Conservation (phyloP, 345 rosid genomes). For the Syzygium grande region DNA sequence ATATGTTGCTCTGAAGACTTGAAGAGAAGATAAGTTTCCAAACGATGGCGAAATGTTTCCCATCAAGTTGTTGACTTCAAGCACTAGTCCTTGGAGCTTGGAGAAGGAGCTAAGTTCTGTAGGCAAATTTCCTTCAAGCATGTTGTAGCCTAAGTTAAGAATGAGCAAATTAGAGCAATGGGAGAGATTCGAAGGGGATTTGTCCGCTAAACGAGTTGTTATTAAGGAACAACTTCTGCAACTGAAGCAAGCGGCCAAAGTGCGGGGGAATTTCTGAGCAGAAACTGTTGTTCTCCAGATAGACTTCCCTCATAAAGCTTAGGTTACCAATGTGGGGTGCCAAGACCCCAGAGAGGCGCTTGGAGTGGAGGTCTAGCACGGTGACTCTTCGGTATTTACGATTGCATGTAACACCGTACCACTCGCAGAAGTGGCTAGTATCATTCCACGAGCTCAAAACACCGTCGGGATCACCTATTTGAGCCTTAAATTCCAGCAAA, state of each 20-base stretch:
- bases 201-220: not conserved
- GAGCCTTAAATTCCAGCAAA: not conserved
- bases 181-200: not conserved
- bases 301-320: not conserved
- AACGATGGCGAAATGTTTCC: not conserved
- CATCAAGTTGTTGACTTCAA: not conserved
- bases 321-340: not conserved
- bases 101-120: not conserved
- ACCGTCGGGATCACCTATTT: no score
- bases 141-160: not conserved
- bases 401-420: no score
- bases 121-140: not conserved
- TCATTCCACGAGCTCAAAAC: no score
- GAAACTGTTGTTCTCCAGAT: rapidly evolving
- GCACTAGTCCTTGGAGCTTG: not conserved
- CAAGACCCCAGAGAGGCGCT: rapidly evolving
- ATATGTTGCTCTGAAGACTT: rapidly evolving
- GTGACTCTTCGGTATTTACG: not conserved
- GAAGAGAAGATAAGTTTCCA: not conserved
- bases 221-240: not conserved
- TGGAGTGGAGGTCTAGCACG: not conserved
- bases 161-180: not conserved
- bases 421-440: no score
- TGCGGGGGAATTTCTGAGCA: not conserved
- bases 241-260: not conserved